A percentile compares a stretch with the other conserved stretches of the same genome.
phyloP scores from a whole-genome alignment of 2,329 filamentous ascomycete genomes.

The Curvularia sp. region DNA sequence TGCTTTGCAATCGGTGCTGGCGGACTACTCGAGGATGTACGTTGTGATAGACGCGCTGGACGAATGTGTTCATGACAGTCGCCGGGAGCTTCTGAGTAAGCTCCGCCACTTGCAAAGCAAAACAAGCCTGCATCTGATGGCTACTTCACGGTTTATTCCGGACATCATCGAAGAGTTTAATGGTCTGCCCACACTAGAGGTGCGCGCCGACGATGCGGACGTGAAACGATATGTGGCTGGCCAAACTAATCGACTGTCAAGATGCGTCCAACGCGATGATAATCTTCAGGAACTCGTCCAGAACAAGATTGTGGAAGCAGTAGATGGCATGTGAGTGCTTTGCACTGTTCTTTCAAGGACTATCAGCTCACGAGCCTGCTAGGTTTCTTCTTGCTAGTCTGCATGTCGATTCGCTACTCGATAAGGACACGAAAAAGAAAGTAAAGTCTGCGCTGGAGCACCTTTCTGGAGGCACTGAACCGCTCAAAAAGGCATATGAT shows the following conservation, averaged over 20 bases:
- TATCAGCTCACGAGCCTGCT: constrained; percentile 2
- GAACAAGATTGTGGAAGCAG: constrained; percentile 26
- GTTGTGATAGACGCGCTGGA: constrained; percentile 47
- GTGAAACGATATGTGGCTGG: constrained; percentile 27
- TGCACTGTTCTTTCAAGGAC: neutral
- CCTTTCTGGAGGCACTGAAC: constrained; percentile 8
- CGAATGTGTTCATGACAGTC: constrained; percentile 34
- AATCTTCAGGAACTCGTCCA: constrained; percentile 24
- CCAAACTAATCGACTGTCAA: constrained; percentile 24
- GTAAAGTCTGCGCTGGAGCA: constrained; percentile 11
- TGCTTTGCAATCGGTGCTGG: constrained; percentile 8
- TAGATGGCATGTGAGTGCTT: constrained; percentile 31
- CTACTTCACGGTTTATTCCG: constrained; percentile 28
- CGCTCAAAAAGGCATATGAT: constrained; percentile 17
- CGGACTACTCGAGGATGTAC: constrained; percentile 12
- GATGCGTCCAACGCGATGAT: constrained; percentile 20
- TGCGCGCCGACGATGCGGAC: constrained; percentile 31
- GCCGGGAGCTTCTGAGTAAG: constrained; percentile 9
- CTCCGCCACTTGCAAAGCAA: constrained; percentile 8
- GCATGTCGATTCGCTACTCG: constrained; percentile 18
- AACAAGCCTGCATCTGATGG: constrained; percentile 11
- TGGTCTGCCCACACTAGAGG: constrained; percentile 19
- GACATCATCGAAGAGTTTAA: constrained; percentile 24
- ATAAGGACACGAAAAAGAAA: constrained; percentile 12
- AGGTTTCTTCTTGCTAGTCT: constrained; percentile 24